Evolutionary conservation across 805 yeast species (phyloP).

Genomic region (Barnettozyma sp.): DNA sequence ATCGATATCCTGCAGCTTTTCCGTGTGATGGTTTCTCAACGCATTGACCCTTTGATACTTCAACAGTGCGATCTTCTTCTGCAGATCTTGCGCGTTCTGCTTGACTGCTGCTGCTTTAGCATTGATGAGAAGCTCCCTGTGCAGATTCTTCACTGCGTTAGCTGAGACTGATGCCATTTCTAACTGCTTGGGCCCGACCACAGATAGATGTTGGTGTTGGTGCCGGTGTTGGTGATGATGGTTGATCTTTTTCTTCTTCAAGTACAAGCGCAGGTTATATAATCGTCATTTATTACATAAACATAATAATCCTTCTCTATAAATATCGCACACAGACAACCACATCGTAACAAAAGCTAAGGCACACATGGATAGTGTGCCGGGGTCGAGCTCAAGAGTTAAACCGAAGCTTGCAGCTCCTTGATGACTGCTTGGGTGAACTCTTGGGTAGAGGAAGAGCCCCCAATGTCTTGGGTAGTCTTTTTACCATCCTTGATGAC

Average conservation of each 20-base stretch:
- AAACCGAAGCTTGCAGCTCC: slow-evolving; percentile 12
- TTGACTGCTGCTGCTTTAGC: slow-evolving; percentile 20
- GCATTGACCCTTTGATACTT: slow-evolving; percentile 24
- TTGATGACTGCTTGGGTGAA: slow-evolving; percentile 87
- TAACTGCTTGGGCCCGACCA: no score
- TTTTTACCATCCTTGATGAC: slow-evolving; percentile 84
- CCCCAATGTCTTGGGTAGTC: slow-evolving; percentile 90
- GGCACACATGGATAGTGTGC: no score
- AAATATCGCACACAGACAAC: no score
- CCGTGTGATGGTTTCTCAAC: slow-evolving; percentile 16
- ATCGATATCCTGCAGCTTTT: slow-evolving; percentile 18
- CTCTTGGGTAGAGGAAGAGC: slow-evolving; percentile 81
- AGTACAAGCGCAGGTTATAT: no score
- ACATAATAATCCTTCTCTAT: no score
- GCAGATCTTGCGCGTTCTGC: slow-evolving; percentile 21
- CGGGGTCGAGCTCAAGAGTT: no score
- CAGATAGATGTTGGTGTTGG: no score
- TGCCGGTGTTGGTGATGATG: not conserved
- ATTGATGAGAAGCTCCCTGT: slow-evolving; percentile 20
- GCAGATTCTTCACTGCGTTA: slow-evolving; percentile 17
- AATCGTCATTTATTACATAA: no score
- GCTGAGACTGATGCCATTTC: no score
- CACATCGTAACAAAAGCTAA: no score
- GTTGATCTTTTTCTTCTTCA: no score
- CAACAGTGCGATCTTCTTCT: slow-evolving; percentile 22